Conservation (phyloP, 1,139 yeast genomes). For the Pichia kudriavzevii region DNA sequence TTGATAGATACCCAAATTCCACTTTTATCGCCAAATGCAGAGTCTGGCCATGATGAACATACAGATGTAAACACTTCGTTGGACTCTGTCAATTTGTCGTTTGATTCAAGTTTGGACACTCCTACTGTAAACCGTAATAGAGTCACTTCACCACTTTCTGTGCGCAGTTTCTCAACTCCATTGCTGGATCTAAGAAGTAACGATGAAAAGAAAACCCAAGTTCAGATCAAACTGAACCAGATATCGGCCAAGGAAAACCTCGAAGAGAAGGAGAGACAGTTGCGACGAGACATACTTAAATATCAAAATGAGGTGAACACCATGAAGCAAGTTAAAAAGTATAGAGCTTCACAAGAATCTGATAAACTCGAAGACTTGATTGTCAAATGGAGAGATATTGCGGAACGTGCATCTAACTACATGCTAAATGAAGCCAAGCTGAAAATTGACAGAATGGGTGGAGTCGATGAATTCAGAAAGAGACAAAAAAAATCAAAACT, state of each 20-base stretch:
- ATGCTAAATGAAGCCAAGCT: constrained; percentile 34
- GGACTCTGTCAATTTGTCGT: constrained; percentile 2
- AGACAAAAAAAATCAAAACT: constrained; percentile 30
- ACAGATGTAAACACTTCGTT: not conserved
- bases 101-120: constrained; percentile 5
- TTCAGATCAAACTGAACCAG: constrained; percentile 16
- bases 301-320: constrained; percentile 26
- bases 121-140: constrained; percentile 2
- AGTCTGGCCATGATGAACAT: constrained; percentile 1
- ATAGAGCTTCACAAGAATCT: constrained; percentile 23
- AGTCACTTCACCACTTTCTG: constrained; percentile 14
- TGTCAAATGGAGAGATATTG: constrained; percentile 37
- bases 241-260: constrained; percentile 10
- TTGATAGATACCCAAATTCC: constrained; percentile 26
- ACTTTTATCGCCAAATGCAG: constrained; percentile 21
- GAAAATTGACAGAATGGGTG: constrained; percentile 38
- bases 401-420: constrained; percentile 37
- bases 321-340: constrained; percentile 31
- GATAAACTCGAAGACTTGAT: constrained; percentile 27
- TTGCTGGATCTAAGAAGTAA: constrained; percentile 13
- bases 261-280: constrained; percentile 12
- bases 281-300: constrained; percentile 26
- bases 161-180: constrained; percentile 22
- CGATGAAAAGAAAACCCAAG: constrained; percentile 13
- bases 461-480: constrained; percentile 34